phyloP scores from a whole-genome alignment of 2,329 filamentous ascomycete genomes.

The Pseudophaeomoniella oleicola region DNA sequence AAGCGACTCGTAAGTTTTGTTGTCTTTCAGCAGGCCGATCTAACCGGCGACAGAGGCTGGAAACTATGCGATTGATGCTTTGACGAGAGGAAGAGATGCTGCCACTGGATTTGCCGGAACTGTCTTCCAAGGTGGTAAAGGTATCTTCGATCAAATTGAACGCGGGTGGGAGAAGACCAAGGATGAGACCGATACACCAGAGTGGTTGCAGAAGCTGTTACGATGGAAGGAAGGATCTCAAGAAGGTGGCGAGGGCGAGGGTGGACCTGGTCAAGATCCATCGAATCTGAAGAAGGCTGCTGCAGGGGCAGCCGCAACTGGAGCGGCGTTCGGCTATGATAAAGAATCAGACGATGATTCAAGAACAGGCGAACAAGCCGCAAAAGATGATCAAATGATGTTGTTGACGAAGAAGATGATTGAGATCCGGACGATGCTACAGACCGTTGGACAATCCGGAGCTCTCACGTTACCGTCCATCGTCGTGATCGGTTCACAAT shows the following conservation, averaged over 20 bases:
- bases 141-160: slow-evolving; percentile 63
- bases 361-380: slow-evolving; percentile 47
- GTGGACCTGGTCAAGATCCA: slow-evolving; percentile 20
- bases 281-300: slow-evolving; percentile 30
- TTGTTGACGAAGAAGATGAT: slow-evolving; percentile 98
- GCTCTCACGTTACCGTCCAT: slow-evolving; percentile 84
- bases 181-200: slow-evolving; percentile 54
- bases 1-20: slow-evolving; percentile 60
- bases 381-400: slow-evolving; percentile 98
- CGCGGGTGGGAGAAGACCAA: slow-evolving; percentile 74
- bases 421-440: slow-evolving; percentile 83
- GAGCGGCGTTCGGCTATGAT: slow-evolving; percentile 66
- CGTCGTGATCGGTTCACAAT: slow-evolving; percentile 97
- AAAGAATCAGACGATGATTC: slow-evolving; percentile 49
- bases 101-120: slow-evolving; percentile 54
- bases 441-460: slow-evolving; percentile 82
- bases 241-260: slow-evolving; percentile 28
- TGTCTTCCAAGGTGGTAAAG: slow-evolving; percentile 57
- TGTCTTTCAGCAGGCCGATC: slow-evolving; percentile 27
- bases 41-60: slow-evolving; percentile 47
- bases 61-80: slow-evolving; percentile 61
- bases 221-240: slow-evolving; percentile 43
- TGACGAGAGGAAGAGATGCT: slow-evolving; percentile 57
- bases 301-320: slow-evolving; percentile 55
- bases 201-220: slow-evolving; percentile 68